Conservation (phyloP, 352 stramenopile genomes). For the Phytopythium helicoides region DNA sequence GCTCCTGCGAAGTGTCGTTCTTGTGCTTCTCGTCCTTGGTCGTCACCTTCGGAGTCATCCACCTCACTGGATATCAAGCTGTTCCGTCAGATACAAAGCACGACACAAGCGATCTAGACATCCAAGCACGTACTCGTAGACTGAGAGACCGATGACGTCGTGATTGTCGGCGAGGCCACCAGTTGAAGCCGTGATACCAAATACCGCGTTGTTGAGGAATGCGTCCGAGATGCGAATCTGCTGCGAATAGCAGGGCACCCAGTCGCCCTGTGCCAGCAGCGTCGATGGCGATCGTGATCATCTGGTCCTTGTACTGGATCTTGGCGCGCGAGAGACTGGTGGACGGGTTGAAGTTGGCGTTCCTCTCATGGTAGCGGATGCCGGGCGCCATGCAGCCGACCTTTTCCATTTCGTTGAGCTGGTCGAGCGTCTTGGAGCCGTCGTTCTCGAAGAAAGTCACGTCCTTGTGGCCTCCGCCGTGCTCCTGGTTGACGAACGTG, state of each 20-base stretch:
- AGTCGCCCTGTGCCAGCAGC: slow-evolving; percentile 68
- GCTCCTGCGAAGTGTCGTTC: slow-evolving; percentile 41
- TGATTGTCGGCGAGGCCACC: slow-evolving; percentile 84
- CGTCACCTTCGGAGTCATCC: slow-evolving; percentile 46
- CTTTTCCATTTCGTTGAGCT: slow-evolving; percentile 69
- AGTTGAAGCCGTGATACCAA: slow-evolving; percentile 79
- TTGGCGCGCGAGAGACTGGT: slow-evolving; percentile 82
- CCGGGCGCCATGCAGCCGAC: slow-evolving; percentile 70
- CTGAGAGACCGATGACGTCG: slow-evolving; percentile 67
- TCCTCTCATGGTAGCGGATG: slow-evolving; percentile 83
- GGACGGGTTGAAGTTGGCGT: slow-evolving; percentile 71
- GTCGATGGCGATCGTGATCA: slow-evolving; percentile 69
- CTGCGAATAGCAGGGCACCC: slow-evolving; percentile 63
- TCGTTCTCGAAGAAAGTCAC: slow-evolving; percentile 84
- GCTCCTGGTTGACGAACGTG: slow-evolving; percentile 84
- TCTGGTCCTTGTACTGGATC: slow-evolving; percentile 74
- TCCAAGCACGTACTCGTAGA: slow-evolving; percentile 65
- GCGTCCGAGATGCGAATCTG: slow-evolving; percentile 42
- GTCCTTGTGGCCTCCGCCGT: slow-evolving; percentile 77
- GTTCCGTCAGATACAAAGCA: slow-evolving; percentile 8
- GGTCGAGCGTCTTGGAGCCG: slow-evolving; percentile 69
- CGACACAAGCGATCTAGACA: background rate
- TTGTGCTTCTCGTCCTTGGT: slow-evolving; percentile 63
- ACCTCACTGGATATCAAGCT: slow-evolving; percentile 43
- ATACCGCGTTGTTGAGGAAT: slow-evolving; percentile 62